These are phyloP conservation scores for Lyophyllum shimeji DNA, from an alignment of 768 basidiomycete species.

Conservation along the genomic window DNA sequence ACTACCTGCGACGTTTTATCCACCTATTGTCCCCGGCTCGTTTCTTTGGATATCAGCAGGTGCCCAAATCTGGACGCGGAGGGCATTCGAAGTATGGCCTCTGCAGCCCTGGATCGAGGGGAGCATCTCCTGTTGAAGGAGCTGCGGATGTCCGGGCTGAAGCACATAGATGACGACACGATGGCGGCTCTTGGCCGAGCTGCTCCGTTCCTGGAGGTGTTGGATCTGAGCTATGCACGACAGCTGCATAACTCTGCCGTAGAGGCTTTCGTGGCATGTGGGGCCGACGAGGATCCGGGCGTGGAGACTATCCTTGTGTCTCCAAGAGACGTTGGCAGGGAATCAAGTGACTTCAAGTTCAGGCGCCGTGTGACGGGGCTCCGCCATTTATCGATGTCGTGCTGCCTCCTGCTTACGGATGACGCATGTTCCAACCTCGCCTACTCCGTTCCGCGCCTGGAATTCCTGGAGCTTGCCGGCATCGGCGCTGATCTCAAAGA, in stretches of 20 bases:
- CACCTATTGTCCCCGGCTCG: constrained; percentile 53
- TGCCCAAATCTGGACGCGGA: constrained; percentile 68
- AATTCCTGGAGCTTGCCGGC: constrained; percentile 77
- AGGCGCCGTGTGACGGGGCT: constrained; percentile 66
- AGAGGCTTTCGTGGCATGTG: constrained; percentile 67
- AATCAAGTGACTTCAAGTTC: constrained; percentile 49
- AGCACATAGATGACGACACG: constrained; percentile 54
- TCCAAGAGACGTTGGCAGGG: constrained; percentile 65
- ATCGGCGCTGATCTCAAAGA: constrained; percentile 70
- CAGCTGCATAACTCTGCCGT: constrained; percentile 74
- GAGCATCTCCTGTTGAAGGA: constrained; percentile 56
- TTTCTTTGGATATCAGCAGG: constrained; percentile 66
- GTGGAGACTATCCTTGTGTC: constrained; percentile 51
- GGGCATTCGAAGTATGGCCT: constrained; percentile 53
- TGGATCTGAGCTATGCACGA: constrained; percentile 76
- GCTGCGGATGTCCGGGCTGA: constrained; percentile 69
- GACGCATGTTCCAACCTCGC: constrained; percentile 73
- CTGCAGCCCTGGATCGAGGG: constrained; percentile 42
- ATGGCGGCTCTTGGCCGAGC: constrained; percentile 68
- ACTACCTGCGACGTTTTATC: constrained; percentile 71
- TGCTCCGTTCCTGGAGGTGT: constrained; percentile 70
- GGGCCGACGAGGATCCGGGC: constrained; percentile 32
- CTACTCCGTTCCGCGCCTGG: constrained; percentile 66
- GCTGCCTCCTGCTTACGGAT: constrained; percentile 71
- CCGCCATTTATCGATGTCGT: constrained; percentile 73